Evolutionary conservation across 2,329 filamentous ascomycete species (phyloP), one percentile per base, ranked within the genome.

Genomic region (Pseudocercospora fuligena): DNA sequence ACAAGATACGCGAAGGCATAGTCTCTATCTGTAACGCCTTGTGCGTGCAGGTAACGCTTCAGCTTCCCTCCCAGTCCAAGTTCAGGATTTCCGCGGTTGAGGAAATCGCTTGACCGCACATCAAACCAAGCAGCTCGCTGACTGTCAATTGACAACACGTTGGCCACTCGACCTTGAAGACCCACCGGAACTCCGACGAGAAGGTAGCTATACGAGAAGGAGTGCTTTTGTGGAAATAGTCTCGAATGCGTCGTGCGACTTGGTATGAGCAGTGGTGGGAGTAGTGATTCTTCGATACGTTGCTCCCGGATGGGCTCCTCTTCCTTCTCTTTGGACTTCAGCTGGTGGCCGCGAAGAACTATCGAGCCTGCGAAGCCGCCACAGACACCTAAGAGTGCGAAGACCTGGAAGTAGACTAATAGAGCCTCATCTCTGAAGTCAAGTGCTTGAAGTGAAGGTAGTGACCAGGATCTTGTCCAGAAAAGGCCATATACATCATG

Each of bases 1-100:
- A 92, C 82, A 3, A 94, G 81, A 72, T 92, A 93, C 0, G 88
- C 90, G 72, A 89, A 83, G 11, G 88, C 86, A 78, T 90, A 93
- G 54, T 83, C 80, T 1, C 82, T 74, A 59, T 87, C 85, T 65
- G 88, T 81, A n/a, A 88, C 80, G 12, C 83, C 82, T 86, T 93
- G 69, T 3, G 23, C 73, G 73, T 77, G 70, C 25, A 93, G 82
- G 74, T 88, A 91, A 1, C 73, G 73, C 65, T 88, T 82, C 25
- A 93, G 77, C 76, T 92, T 93, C 8, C 82, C 85, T 25, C 87
- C 84, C 16, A 93, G 80, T 2, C 86, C 86, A n/a, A 84, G 74
- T 1, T 82, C 73, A 1, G 79, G 78, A 47, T 78, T 75, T 5
- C 87, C 87, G 58, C 89, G 83, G 46, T 84, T 81, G 2, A 93